A percentile compares a stretch with the other conserved stretches of the same genome.
Evolutionary conservation across 2,329 filamentous ascomycete species (phyloP).

Genomic region (Fusarium sp.): DNA sequence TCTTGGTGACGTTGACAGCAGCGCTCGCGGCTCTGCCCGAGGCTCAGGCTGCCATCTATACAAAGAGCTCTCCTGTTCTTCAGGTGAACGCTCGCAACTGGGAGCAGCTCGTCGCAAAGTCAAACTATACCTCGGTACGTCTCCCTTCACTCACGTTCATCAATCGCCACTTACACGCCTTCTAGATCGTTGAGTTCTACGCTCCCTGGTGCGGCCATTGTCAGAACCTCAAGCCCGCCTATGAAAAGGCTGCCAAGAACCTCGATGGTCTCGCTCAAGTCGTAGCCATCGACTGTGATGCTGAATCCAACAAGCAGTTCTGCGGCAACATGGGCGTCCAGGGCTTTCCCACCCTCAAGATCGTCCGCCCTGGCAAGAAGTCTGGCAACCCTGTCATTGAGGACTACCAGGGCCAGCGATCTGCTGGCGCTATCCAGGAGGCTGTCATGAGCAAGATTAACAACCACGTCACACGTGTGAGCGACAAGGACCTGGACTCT

Average conservation of each 20-base stretch:
- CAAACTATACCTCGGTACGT: slow-evolving; percentile 91
- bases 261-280: slow-evolving; percentile 95
- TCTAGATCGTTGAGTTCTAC: slow-evolving; percentile 85
- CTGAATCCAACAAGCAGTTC: slow-evolving; percentile 90
- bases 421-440: slow-evolving; percentile 89
- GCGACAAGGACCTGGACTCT: slow-evolving; percentile 81
- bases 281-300: slow-evolving; percentile 94
- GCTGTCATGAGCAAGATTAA: slow-evolving; percentile 89
- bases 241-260: slow-evolving; percentile 92
- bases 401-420: slow-evolving; percentile 89
- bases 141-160: not conserved
- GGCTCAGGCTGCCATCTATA: slow-evolving; percentile 81
- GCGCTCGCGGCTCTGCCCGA: slow-evolving; percentile 76
- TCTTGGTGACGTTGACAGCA: slow-evolving; percentile 64
- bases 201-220: slow-evolving; percentile 99
- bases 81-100: slow-evolving; percentile 86
- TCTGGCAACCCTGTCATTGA: slow-evolving; percentile 84
- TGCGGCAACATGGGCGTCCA: slow-evolving; percentile 89
- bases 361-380: slow-evolving; percentile 88
- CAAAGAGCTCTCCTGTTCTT: slow-evolving; percentile 88
- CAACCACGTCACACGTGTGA: slow-evolving; percentile 87
- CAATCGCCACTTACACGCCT: slow-evolving; percentile 4
- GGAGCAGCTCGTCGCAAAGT: slow-evolving; percentile 85
- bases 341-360: slow-evolving; percentile 97
- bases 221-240: slow-evolving; percentile 94